phyloP scores from a whole-genome alignment of 768 basidiomycete genomes.

The Leccinum broughii region DNA sequence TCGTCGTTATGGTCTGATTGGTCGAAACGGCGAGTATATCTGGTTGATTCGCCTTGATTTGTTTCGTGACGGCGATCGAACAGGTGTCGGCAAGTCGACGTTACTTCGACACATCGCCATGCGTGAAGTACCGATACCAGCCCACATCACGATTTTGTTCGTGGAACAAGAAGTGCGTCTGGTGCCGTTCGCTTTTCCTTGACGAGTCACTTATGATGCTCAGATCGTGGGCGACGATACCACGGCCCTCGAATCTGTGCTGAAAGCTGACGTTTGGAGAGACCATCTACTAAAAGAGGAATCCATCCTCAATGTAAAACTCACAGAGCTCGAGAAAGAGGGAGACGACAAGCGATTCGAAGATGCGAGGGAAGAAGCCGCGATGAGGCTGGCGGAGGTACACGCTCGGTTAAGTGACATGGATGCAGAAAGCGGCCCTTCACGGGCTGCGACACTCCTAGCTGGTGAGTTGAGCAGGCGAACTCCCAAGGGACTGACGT shows the following conservation, averaged over 20 bases:
- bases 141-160: slow-evolving; percentile 95
- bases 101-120: slow-evolving; percentile 91
- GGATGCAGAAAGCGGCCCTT: slow-evolving; percentile 98
- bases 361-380: slow-evolving; percentile 84
- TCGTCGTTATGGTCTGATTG: slow-evolving; percentile 89
- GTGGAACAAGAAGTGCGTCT: slow-evolving; percentile 90
- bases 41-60: neutral
- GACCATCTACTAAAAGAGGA: slow-evolving; percentile 91
- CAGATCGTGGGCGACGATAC: slow-evolving; percentile 95
- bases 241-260: slow-evolving; percentile 85
- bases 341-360: slow-evolving; percentile 79
- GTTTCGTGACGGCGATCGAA: slow-evolving; percentile 1
- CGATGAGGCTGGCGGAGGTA: slow-evolving; percentile 80
- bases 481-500: neutral
- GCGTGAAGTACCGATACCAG: slow-evolving; percentile 90
- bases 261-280: slow-evolving; percentile 99
- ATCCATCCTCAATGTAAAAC: slow-evolving; percentile 64
- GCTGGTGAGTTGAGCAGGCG: slow-evolving; percentile 54
- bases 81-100: slow-evolving; percentile 95
- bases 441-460: slow-evolving; percentile 83
- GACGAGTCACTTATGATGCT: neutral
- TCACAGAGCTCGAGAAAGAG: slow-evolving; percentile 70
- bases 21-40: slow-evolving; percentile 63
- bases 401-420: slow-evolving; percentile 93
- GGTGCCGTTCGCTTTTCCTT: neutral